Evolutionary conservation across 176 grass and related monocot genomes (phyloP).

Genomic region (Dactylis glomerata): DNA sequence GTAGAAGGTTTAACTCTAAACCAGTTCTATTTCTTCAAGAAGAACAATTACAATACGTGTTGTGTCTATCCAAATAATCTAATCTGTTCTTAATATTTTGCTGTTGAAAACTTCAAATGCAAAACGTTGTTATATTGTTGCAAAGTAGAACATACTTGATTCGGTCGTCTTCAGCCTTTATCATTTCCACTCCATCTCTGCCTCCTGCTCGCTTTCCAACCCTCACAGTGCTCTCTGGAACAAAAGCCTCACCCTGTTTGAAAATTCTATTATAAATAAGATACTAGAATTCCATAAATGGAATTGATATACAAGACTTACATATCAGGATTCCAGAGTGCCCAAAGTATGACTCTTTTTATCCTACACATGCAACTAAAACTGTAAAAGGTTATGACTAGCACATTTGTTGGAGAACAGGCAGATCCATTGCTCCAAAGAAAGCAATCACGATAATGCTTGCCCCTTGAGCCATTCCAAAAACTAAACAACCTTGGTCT

Average conservation of each 20-base stretch:
- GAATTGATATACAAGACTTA: not conserved
- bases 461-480: not conserved
- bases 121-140: not conserved
- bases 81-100: not conserved
- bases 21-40: not conserved
- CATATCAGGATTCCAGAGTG: not conserved
- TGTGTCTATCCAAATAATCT: not conserved
- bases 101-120: not conserved
- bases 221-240: constrained; percentile 76
- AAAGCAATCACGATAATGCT: not conserved
- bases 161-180: constrained; percentile 56
- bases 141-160: constrained; percentile 62
- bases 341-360: not conserved
- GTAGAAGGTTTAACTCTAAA: not conserved
- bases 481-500: not conserved
- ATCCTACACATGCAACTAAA: constrained; percentile 1
- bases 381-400: not conserved
- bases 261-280: not conserved
- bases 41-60: not conserved
- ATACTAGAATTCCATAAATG: not conserved
- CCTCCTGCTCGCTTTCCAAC: constrained; percentile 70
- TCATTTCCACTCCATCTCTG: constrained; percentile 57
- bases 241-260: constrained; percentile 86
- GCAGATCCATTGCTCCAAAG: not conserved
- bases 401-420: not conserved